Evolutionary conservation across 805 yeast species (phyloP), one percentile per base, ranked within the genome.

Genomic region (Millerago galiae): DNA sequence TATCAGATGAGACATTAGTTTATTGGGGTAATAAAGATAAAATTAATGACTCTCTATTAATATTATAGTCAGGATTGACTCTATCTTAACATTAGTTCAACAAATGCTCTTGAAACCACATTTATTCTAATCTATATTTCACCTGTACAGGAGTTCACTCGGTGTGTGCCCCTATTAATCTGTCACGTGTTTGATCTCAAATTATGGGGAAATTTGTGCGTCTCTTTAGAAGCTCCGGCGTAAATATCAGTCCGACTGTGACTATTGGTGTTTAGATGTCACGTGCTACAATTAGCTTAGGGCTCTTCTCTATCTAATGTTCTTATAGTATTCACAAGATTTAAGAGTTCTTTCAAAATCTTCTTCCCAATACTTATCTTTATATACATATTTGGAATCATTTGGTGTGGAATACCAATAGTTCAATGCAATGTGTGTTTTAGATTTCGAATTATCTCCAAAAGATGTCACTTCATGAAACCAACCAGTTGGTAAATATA

Each of bases 401-500:
- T 70, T 69, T 0, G 88, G 87, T 5, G 90, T 87, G 8, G 76
- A 67, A 55, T 76, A 81, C 91, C 91, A 83, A 60, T 83, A 83
- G 55, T 83, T 83, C 10, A 82, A 52, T 0, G 90, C 89, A 29
- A 75, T 66, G 52, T 83, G 91, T 3, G 68, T 40, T 13, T 45
- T 34, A 9, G 49, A 46, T 28, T 55, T 49, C 7, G 45, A 50
- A 3, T 43, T 51, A 9, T 56, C 58, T 3, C 81, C 81, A 56
- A 67, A 80, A 9, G 86, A 79, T 1, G 85, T 74, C 2, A 83
- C 91, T 57, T 83, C 91, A 56, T 83, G 91, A 53, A 83, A 83
- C 90, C 90, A 83, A 3, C 91, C 89, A 1, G 84, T 74, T 1
- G 91, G 91, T 21, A 83, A 56, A 54, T 75, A 83, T 17, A 83